These are phyloP conservation scores for Penicillium sumatraense DNA, from an alignment of 2,329 filamentous ascomycete genomes.

Conservation along the genomic window DNA sequence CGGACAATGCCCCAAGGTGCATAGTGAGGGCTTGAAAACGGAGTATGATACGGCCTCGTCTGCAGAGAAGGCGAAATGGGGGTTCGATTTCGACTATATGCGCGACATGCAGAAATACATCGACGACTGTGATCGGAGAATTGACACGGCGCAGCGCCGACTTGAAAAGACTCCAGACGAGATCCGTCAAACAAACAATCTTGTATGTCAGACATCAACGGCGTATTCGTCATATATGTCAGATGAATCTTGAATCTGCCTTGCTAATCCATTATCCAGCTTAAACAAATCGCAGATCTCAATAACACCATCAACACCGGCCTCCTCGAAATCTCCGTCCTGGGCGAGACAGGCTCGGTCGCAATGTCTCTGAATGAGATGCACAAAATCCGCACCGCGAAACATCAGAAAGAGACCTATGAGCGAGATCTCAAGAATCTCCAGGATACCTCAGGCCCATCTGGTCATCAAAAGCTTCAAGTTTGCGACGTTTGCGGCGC, in stretches of 20 bases:
- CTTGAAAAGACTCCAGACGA: conserved; percentile 98
- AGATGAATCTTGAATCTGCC: neutral
- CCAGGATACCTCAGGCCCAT: conserved; percentile 88
- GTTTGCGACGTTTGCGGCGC: conserved; percentile 98
- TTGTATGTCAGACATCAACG: conserved; percentile 58
- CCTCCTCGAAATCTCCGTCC: conserved; percentile 80
- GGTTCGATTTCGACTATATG: conserved; percentile 97
- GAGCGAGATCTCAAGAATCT: conserved; percentile 89
- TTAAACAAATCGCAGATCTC: conserved; percentile 85
- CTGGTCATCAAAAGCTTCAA: conserved; percentile 95
- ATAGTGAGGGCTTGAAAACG: conserved; percentile 83
- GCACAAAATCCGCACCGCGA: conserved; percentile 80
- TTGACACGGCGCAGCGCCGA: conserved; percentile 84
- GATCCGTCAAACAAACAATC: conserved; percentile 88
- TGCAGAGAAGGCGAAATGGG: conserved; percentile 74
- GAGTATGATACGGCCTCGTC: conserved; percentile 81
- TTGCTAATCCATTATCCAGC: conserved; percentile 40
- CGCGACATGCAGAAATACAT: conserved; percentile 96
- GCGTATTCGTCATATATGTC: neutral
- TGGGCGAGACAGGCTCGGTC: conserved; percentile 81
- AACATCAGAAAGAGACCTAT: conserved; percentile 78
- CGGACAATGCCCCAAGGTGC: conserved; percentile 83
- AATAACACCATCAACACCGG: conserved; percentile 77
- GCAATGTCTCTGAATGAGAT: conserved; percentile 84
- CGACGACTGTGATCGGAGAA: conserved; percentile 92